These are phyloP conservation scores for Beauveria scarabaeidicola DNA, from an alignment of 2,329 filamentous ascomycete genomes.

Conservation along the genomic window DNA sequence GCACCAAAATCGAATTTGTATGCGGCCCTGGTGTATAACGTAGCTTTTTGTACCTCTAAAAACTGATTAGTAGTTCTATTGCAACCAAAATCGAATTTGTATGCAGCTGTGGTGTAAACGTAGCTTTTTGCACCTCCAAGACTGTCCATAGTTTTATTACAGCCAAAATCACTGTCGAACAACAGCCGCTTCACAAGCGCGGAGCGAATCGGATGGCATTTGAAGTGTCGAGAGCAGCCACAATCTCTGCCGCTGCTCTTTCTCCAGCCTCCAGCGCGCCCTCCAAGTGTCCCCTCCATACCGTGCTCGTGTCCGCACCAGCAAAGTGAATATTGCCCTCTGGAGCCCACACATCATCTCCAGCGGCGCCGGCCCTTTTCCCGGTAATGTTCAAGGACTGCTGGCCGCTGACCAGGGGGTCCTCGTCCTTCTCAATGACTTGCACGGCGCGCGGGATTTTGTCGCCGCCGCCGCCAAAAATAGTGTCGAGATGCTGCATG, in stretches of 20 bases:
- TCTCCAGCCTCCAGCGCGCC: constrained; percentile 16
- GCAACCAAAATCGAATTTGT: not conserved
- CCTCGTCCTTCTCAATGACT: constrained; percentile 7
- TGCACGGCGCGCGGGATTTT: constrained; percentile 13
- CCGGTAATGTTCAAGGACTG: constrained; percentile 13
- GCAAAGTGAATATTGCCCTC: constrained; percentile 17
- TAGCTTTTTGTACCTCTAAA: not conserved
- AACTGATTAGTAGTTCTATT: not conserved
- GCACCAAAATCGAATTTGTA: too few relatives aligned
- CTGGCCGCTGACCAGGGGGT: constrained; percentile 4
- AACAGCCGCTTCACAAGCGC: not conserved
- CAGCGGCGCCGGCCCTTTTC: constrained; percentile 9
- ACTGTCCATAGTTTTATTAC: not conserved
- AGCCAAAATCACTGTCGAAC: not conserved
- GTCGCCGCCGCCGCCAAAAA: constrained; percentile 11
- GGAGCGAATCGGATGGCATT: not conserved
- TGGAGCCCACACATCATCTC: constrained; percentile 10
- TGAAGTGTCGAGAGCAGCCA: not conserved
- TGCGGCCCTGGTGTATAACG: not conserved
- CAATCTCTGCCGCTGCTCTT: constrained; percentile 14
- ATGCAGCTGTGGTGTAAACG: not conserved
- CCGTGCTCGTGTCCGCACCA: constrained; percentile 15
- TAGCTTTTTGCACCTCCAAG: not conserved
- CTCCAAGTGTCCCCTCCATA: constrained; percentile 18
- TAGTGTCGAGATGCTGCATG: constrained; percentile 7